These are phyloP conservation scores for Peterozyma xylosa DNA, from an alignment of 805 yeast genomes.

Conservation along the genomic window DNA sequence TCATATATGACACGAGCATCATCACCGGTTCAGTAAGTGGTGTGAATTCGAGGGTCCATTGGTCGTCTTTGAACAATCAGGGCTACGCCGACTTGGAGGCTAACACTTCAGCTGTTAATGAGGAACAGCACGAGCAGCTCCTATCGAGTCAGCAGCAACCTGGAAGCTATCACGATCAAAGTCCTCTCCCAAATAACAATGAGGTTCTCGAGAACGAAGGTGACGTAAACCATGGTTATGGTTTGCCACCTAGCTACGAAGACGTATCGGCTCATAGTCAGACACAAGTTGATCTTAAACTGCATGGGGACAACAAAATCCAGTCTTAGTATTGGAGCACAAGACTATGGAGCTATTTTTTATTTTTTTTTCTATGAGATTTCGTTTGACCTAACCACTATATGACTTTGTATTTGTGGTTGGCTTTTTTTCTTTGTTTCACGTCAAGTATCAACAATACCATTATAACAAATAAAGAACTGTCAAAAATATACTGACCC, in stretches of 20 bases:
- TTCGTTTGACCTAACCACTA: too few relatives aligned
- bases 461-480: too few relatives aligned
- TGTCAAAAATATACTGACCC: too few relatives aligned
- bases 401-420: too few relatives aligned
- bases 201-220: slow-evolving; percentile 6
- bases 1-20: slow-evolving; percentile 24
- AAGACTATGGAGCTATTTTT: too few relatives aligned
- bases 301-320: slow-evolving; percentile 17
- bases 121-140: not conserved
- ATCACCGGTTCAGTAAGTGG: slow-evolving; percentile 17
- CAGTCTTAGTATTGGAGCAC: too few relatives aligned
- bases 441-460: too few relatives aligned
- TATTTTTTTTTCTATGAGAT: too few relatives aligned
- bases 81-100: slow-evolving; percentile 3
- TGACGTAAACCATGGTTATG: slow-evolving; percentile 1
- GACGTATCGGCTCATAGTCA: slow-evolving; percentile 5
- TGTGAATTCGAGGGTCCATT: slow-evolving; percentile 9
- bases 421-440: too few relatives aligned
- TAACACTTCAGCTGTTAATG: too few relatives aligned
- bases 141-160: not conserved
- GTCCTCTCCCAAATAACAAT: too few relatives aligned
- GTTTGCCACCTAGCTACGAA: slow-evolving; percentile 15
- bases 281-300: slow-evolving; percentile 6
- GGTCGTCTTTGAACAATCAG: slow-evolving; percentile 1
- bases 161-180: slow-evolving; percentile 4